Conservation (phyloP, 805 yeast genomes). For the Wickerhamomyces chambardii region DNA sequence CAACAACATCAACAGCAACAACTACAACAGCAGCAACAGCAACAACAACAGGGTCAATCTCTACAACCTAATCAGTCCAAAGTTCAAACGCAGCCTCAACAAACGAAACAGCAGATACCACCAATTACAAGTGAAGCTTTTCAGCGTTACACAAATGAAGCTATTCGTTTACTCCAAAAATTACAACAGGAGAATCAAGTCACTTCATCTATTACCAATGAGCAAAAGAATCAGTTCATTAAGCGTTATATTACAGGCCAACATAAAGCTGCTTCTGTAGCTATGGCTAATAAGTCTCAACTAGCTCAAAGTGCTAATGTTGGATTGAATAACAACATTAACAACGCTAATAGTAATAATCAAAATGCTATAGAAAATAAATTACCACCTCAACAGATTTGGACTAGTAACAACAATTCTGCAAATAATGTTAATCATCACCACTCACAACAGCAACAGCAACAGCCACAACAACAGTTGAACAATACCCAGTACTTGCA, state of each 20-base stretch:
- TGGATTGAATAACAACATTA: background rate
- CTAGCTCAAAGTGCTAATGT: background rate
- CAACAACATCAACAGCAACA: conserved; percentile 23
- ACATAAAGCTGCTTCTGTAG: conserved; percentile 14
- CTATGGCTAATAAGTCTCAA: conserved; percentile 1
- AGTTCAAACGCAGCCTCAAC: conserved; percentile 8
- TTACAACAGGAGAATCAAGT: conserved; percentile 15
- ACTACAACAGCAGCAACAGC: conserved; percentile 13
- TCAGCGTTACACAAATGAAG: conserved; percentile 14
- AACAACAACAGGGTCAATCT: conserved; percentile 8
- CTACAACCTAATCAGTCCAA: conserved; percentile 12
- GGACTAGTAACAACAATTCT: background rate
- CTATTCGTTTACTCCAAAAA: conserved; percentile 12
- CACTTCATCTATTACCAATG: conserved; percentile 13
- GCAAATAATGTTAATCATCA: background rate
- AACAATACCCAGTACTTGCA: conserved; percentile 4
- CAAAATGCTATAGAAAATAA: background rate
- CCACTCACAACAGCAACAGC: background rate
- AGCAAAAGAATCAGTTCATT: conserved; percentile 14
- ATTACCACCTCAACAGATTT: conserved; percentile 1
- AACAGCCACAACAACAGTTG: conserved; percentile 3
- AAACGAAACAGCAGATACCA: conserved; percentile 1
- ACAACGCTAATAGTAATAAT: background rate
- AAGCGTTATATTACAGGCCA: conserved; percentile 16
- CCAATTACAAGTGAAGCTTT: conserved; percentile 10